Conservation (phyloP, 208 protist genomes). For the Trypanosoma vivax region DNA sequence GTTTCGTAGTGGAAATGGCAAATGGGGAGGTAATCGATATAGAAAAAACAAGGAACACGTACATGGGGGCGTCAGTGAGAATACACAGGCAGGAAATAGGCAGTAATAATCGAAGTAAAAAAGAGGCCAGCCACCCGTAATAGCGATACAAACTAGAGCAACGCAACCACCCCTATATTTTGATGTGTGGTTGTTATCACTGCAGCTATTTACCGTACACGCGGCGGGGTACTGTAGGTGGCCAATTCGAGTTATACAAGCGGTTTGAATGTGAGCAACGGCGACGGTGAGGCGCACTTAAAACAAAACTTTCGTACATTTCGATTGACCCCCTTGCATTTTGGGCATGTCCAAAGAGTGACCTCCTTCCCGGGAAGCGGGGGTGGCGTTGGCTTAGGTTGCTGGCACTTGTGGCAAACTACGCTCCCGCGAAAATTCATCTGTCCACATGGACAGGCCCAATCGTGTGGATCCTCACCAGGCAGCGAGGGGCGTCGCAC, state of each 20-base stretch:
- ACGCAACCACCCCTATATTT: no score
- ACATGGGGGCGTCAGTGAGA: no score
- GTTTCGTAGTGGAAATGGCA: no score
- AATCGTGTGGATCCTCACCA: slow-evolving; percentile 86
- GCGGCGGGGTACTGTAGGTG: background rate
- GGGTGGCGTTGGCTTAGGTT: slow-evolving; percentile 78
- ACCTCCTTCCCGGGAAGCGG: slow-evolving; percentile 70
- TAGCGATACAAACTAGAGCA: no score
- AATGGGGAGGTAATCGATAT: no score
- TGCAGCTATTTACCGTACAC: background rate
- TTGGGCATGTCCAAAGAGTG: slow-evolving; percentile 79
- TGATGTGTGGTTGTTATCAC: background rate
- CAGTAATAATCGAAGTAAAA: no score
- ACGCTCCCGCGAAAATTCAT: slow-evolving; percentile 89
- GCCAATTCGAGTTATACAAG: slow-evolving; percentile 5
- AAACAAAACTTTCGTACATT: slow-evolving; percentile 80
- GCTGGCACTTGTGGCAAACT: slow-evolving; percentile 74
- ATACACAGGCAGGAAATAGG: no score
- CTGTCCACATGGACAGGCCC: slow-evolving; percentile 86
- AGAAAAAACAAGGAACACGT: no score
- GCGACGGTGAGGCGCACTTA: slow-evolving; percentile 70
- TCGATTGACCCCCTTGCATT: slow-evolving; percentile 77
- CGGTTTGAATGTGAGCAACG: slow-evolving; percentile 60
- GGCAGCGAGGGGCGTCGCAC: slow-evolving; percentile 73
- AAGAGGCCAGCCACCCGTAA: no score